These are phyloP conservation scores for Pichia insulana DNA, from an alignment of 805 yeast genomes.

Conservation along the genomic window DNA sequence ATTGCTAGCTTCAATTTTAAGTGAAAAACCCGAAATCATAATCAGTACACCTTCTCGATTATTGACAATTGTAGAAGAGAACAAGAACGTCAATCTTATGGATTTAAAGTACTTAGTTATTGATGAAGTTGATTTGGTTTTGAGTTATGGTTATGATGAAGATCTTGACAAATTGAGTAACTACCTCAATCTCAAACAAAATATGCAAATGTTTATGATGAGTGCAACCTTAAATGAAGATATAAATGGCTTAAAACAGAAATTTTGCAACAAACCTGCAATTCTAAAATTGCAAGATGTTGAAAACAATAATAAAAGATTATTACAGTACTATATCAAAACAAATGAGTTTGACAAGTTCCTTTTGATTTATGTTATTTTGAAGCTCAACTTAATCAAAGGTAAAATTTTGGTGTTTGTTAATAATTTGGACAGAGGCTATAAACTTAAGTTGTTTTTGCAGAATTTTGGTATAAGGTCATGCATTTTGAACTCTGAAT, in stretches of 20 bases:
- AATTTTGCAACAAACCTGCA: slow-evolving; percentile 80
- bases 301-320: slow-evolving; percentile 42
- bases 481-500: slow-evolving; percentile 83
- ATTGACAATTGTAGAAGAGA: slow-evolving; percentile 42
- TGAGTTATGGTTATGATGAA: slow-evolving; percentile 84
- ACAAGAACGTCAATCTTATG: slow-evolving; percentile 39
- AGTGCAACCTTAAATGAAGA: slow-evolving; percentile 92
- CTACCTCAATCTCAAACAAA: slow-evolving; percentile 63
- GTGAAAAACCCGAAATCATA: slow-evolving; percentile 70
- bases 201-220: slow-evolving; percentile 85
- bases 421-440: slow-evolving; percentile 91
- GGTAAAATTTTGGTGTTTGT: slow-evolving; percentile 91
- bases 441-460: slow-evolving; percentile 78
- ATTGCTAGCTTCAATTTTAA: slow-evolving; percentile 60
- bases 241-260: slow-evolving; percentile 61
- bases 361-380: slow-evolving; percentile 80
- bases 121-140: slow-evolving; percentile 89
- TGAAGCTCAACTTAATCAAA: slow-evolving; percentile 77
- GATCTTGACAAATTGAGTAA: slow-evolving; percentile 60
- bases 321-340: slow-evolving; percentile 80
- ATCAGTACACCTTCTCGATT: slow-evolving; percentile 84
- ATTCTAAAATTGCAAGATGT: slow-evolving; percentile 69
- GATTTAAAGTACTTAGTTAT: slow-evolving; percentile 65
- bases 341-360: slow-evolving; percentile 89
- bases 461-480: slow-evolving; percentile 92